Evolutionary conservation across 257 asterid genomes (phyloP), one percentile per base, ranked within the genome.

Genomic region (Solanum gracilifrons): DNA sequence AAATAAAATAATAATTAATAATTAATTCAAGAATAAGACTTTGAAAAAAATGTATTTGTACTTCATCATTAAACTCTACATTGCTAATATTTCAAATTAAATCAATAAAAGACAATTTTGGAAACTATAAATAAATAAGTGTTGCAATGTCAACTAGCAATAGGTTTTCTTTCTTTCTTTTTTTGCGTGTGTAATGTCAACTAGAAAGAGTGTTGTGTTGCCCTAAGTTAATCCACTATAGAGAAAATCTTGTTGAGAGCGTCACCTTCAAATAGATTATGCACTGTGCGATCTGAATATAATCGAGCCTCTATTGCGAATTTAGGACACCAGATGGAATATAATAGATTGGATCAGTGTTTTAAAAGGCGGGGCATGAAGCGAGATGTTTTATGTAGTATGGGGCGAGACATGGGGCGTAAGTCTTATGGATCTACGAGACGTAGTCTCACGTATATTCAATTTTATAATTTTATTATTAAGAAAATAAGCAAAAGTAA

Each of bases 291-390:
- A 55, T 55, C 0, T 55, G 0, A 55, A 55, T 55, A 55, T 55
- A 55, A 5, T 55, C 10, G 0, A 0, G 5, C 4, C 2, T 55
- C 0, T 18, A 55, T 18, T 55, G n/a, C 0, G 5, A 46, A 55
- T 55, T 55, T 55, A 55, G 11, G 2, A 7, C 64, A 7, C 11
- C 8, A 20, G 0, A 55, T 55, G 2, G 5, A 55, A 55, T 18
- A 55, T 55, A n/a, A 55, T 1, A 55, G 64, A 55, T 55, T 55
- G 0, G 10, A 55, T 55, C n/a, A 2, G n/a, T 55, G n/a, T 55
- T 48, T 16, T 18, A 55, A 55, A 18, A 55, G 23, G 64, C 4
- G n/a, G 5, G 11, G 25, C 2, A 7, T 55, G 64, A 18, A 1
- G 64, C 10, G n/a, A 55, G 10, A 18, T 3, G 11, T 6, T 18